phyloP scores from a whole-genome alignment of 1,139 yeast genomes.

The Saccharomycopsis hybrid region DNA sequence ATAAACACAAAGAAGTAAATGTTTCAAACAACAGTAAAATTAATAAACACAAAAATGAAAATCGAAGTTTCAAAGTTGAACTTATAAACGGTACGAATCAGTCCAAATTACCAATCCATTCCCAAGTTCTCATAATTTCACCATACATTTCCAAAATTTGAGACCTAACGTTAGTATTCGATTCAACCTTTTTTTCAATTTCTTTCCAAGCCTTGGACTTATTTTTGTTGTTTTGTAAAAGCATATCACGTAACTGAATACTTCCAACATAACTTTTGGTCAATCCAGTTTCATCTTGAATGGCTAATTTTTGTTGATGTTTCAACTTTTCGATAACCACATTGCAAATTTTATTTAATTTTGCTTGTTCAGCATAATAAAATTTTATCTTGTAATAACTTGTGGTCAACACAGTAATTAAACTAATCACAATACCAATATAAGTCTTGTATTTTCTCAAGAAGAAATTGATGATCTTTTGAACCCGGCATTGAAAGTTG shows the following conservation, averaged over 20 bases:
- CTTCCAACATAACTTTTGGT: conserved; percentile 54
- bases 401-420: conserved; percentile 26
- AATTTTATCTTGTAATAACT: conserved; percentile 34
- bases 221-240: conserved; percentile 42
- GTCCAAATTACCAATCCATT: conserved; percentile 68
- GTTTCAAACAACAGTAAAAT: too few species aligned
- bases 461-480: conserved; percentile 13
- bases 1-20: too few species aligned
- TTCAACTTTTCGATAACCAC: conserved; percentile 28
- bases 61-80: too few species aligned
- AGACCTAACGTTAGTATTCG: conserved; percentile 54
- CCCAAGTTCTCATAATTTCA: conserved; percentile 85
- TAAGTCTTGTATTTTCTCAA: conserved; percentile 37
- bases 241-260: conserved; percentile 70
- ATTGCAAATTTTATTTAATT: conserved; percentile 29
- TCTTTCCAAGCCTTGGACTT: conserved; percentile 55
- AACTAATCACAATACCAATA: conserved; percentile 29
- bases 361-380: conserved; percentile 35
- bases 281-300: conserved; percentile 31
- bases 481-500: conserved; percentile 27
- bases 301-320: conserved; percentile 32
- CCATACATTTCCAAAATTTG: conserved; percentile 66
- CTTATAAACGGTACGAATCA: too few species aligned
- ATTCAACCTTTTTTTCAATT: conserved; percentile 57
- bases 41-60: too few species aligned